Evolutionary conservation across 495 filamentous ascomycete genomes (phyloP).

Genomic region (Usnea hakonensis): DNA sequence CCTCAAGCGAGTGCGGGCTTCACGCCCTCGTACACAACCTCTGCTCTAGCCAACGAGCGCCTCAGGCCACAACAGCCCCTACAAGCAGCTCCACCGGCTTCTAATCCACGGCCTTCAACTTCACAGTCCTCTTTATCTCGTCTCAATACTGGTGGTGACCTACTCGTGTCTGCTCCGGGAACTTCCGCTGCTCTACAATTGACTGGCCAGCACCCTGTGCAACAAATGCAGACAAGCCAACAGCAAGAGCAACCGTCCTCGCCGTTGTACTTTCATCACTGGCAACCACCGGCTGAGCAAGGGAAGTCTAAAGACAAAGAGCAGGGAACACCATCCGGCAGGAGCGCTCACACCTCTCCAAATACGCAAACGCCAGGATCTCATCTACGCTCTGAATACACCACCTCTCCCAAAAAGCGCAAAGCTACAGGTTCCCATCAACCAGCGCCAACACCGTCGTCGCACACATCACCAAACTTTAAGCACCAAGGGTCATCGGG

Average conservation of each 20-base stretch:
- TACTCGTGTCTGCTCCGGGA: slow-evolving; percentile 43
- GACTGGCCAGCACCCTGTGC: slow-evolving; percentile 34
- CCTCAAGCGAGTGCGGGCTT: slow-evolving; percentile 23
- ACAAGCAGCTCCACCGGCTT: slow-evolving; percentile 24
- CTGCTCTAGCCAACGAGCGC: slow-evolving; percentile 27
- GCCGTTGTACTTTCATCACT: slow-evolving; percentile 84
- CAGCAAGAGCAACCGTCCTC: slow-evolving; percentile 54
- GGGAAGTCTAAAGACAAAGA: slow-evolving; percentile 37
- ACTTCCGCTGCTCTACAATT: slow-evolving; percentile 30
- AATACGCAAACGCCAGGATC: slow-evolving; percentile 21
- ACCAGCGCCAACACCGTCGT: slow-evolving; percentile 32
- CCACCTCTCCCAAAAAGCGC: slow-evolving; percentile 38
- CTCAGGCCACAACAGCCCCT: slow-evolving; percentile 28
- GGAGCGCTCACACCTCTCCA: slow-evolving; percentile 28
- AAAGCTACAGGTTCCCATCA: slow-evolving; percentile 36
- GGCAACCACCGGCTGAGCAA: slow-evolving; percentile 69
- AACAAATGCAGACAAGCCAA: slow-evolving; percentile 45
- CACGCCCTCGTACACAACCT: slow-evolving; percentile 29
- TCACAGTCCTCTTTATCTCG: slow-evolving; percentile 41
- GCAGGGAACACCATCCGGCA: slow-evolving; percentile 28
- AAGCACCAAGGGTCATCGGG: slow-evolving; percentile 34
- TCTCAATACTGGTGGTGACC: slow-evolving; percentile 50
- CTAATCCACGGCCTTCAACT: slow-evolving; percentile 30
- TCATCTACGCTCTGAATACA: slow-evolving; percentile 33
- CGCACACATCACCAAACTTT: slow-evolving; percentile 27